Conservation (phyloP, 2,329 filamentous ascomycete species). For the Ophiostoma montium region DNA sequence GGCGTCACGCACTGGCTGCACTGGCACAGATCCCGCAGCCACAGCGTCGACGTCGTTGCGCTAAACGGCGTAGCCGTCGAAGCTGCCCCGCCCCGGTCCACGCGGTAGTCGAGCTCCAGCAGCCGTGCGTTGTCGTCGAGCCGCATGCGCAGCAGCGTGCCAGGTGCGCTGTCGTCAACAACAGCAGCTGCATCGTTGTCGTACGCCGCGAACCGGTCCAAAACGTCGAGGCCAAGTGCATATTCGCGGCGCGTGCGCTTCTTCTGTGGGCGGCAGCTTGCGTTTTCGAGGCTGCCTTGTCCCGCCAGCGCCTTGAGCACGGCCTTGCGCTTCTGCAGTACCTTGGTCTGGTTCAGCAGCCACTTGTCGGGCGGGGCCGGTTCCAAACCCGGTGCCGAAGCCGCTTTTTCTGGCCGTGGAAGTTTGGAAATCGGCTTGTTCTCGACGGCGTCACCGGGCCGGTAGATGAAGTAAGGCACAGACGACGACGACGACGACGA, state of each 20-base stretch:
- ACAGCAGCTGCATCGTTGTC: too few species aligned
- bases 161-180: too few species aligned
- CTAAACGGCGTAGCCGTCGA: neutral
- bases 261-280: too few species aligned
- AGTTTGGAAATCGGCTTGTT: too few species aligned
- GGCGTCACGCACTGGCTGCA: slow-evolving; percentile 44
- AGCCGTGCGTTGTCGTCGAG: neutral
- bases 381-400: too few species aligned
- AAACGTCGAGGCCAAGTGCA: neutral
- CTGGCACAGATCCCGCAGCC: slow-evolving; percentile 43
- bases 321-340: neutral
- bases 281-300: too few species aligned
- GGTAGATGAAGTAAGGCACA: too few species aligned
- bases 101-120: neutral
- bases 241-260: neutral
- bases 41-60: slow-evolving; percentile 12
- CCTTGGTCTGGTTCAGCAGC: neutral
- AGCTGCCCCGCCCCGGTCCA: neutral
- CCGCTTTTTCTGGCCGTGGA: too few species aligned
- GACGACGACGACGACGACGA: too few species aligned
- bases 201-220: too few species aligned
- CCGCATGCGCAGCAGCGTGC: too few species aligned
- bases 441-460: too few species aligned
- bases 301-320: neutral
- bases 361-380: neutral